phyloP scores from a whole-genome alignment of 1,284 basidiomycete species.

The Tilletia setariae region DNA sequence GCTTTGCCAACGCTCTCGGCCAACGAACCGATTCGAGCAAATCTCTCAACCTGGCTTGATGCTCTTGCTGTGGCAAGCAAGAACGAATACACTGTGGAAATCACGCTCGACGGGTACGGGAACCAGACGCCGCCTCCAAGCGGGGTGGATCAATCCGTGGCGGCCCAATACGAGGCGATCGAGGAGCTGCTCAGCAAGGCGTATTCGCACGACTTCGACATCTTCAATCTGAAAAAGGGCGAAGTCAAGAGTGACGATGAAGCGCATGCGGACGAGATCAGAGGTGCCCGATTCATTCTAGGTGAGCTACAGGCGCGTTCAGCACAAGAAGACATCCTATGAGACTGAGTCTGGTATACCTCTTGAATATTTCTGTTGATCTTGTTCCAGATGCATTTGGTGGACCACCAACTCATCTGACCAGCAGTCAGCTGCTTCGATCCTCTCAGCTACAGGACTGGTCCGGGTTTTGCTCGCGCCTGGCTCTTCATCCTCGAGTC shows the following conservation, averaged over 20 bases:
- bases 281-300: background rate
- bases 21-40: background rate
- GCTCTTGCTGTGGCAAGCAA: background rate
- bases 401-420: background rate
- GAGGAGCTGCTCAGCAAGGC: slow-evolving; percentile 9
- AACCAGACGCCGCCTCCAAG: background rate
- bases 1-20: background rate
- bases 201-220: background rate
- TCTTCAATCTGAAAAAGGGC: background rate
- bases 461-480: background rate
- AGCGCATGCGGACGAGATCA: background rate
- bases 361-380: too few species aligned
- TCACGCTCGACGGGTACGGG: background rate
- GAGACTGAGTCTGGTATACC: too few species aligned
- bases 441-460: background rate
- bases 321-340: too few species aligned
- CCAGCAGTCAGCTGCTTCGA: slow-evolving; percentile 1
- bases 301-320: background rate
- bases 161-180: background rate
- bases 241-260: background rate
- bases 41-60: background rate
- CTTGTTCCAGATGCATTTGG: slow-evolving; percentile 1
- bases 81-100: background rate
- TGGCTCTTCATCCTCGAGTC: slow-evolving; percentile 2
- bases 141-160: background rate